phyloP scores from a whole-genome alignment of 176 grass and related monocot genomes.

The Paspalum notatum region DNA sequence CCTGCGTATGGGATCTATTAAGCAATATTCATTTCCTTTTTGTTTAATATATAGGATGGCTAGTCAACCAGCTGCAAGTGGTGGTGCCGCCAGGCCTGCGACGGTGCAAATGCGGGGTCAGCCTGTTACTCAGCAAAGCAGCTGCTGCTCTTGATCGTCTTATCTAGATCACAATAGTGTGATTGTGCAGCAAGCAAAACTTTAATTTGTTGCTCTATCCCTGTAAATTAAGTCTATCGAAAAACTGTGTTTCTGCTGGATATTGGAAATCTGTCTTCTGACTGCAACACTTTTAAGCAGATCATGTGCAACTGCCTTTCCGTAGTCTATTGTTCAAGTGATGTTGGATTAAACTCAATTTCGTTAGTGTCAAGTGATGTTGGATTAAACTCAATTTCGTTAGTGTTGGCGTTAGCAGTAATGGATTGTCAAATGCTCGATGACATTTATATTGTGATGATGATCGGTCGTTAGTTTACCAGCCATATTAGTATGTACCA shows the following conservation, averaged over 20 bases:
- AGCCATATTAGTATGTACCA: too few relatives aligned
- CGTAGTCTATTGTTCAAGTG: constrained; percentile 38
- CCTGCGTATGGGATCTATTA: neutral
- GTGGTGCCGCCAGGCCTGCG: constrained; percentile 54
- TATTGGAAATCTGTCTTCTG: constrained; percentile 40
- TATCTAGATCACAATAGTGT: constrained; percentile 43
- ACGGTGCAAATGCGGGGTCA: constrained; percentile 62
- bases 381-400: neutral
- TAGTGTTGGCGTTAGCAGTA: neutral
- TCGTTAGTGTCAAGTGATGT: constrained; percentile 5
- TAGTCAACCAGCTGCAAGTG: constrained; percentile 58
- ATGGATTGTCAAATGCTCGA: too few relatives aligned
- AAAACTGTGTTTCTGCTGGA: constrained; percentile 26
- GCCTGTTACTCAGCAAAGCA: constrained; percentile 66
- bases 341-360: neutral
- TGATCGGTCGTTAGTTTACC: too few relatives aligned
- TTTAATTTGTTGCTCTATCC: constrained; percentile 54
- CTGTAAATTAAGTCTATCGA: constrained; percentile 56
- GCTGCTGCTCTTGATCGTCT: constrained; percentile 66
- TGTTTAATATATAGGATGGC: constrained; percentile 58
- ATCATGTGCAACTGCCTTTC: constrained; percentile 48
- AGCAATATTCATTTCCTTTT: neutral
- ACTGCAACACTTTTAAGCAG: constrained; percentile 36
- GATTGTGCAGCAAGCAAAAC: constrained; percentile 49
- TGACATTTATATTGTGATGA: too few relatives aligned